Evolutionary conservation across 1,139 yeast species (phyloP), one percentile per base, ranked within the genome.

Genomic region (Suhomyces coccinellae): DNA sequence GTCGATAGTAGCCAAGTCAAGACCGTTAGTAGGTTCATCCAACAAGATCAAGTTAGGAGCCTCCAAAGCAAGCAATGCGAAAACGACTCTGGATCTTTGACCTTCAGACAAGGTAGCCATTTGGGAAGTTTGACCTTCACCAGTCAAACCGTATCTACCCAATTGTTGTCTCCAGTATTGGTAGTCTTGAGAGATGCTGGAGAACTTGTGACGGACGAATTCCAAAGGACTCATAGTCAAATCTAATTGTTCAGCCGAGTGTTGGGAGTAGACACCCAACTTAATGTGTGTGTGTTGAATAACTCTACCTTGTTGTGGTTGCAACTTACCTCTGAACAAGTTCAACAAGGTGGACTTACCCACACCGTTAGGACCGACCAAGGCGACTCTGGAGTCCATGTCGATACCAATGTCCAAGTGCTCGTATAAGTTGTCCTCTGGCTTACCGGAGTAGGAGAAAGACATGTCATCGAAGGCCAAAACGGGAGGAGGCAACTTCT

Each of bases 11-110:
- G 97, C 88, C 61, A 95, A 91, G 77, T 95, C 99, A 71, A 95
- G 80, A 80, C 98, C 99, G 80, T 93, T 93, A 58, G 99, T 93
- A 81, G 99, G 99, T 84, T 95, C 99, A 77, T 93, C 99, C 74
- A 93, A 79, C 65, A 93, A 77, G 61, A 93, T 79, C 72, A 93
- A 88, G 73, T 93, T 93, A 63, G 99, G 99, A 54, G 87, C 78
- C 73, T 93, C 98, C 58, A 93, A 80, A 40, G 99, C 99, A 62
- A 93, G 80, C 58, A 93, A 77, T 16, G 99, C 99, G 64, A 93
- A 95, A 50, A 93, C 99, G 55, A 93, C 99, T 75, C 99, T 86
- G 52, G 98, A 90, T 78, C 98, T 87, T 80, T 93, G 98, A 69
- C 99, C 99, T 77, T 93, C 99, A 15, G 98, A 90, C 56, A 95